Evolutionary conservation across 371 early-diverging fungal genomes (phyloP).

Genomic region (Lichtheimia corymbifera): DNA sequence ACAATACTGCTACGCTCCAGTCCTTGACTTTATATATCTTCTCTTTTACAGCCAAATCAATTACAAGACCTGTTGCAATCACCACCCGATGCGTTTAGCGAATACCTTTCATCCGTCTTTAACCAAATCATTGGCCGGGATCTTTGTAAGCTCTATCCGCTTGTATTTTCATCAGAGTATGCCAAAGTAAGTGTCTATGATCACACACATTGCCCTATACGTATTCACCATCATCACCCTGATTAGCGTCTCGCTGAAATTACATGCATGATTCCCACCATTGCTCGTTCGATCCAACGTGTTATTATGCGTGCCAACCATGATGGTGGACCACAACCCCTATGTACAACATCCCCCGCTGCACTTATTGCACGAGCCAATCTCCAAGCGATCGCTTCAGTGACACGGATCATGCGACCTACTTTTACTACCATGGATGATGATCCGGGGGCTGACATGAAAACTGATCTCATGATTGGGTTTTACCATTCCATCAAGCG

Average conservation of each 20-base stretch:
- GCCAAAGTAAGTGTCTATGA: neutral
- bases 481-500: neutral
- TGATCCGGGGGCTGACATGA: neutral
- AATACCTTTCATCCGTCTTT: slow-evolving; percentile 3
- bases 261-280: neutral
- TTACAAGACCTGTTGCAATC: slow-evolving; percentile 10
- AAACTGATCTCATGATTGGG: neutral
- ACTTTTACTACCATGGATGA: neutral
- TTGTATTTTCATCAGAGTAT: slow-evolving; percentile 5
- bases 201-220: neutral
- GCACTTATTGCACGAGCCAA: neutral
- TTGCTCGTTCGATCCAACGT: slow-evolving; percentile 5
- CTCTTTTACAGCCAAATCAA: neutral
- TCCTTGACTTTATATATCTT: too few relatives aligned
- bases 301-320: neutral
- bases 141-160: neutral
- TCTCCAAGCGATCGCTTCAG: neutral
- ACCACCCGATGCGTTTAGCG: neutral
- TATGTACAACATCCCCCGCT: neutral
- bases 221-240: too few relatives aligned
- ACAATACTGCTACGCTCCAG: too few relatives aligned
- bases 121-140: neutral
- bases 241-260: slow-evolving; percentile 4
- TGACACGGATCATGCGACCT: neutral
- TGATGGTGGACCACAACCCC: neutral